Evolutionary conservation across 1,284 basidiomycete species (phyloP).

Genomic region (Salmacisia buchloeana): DNA sequence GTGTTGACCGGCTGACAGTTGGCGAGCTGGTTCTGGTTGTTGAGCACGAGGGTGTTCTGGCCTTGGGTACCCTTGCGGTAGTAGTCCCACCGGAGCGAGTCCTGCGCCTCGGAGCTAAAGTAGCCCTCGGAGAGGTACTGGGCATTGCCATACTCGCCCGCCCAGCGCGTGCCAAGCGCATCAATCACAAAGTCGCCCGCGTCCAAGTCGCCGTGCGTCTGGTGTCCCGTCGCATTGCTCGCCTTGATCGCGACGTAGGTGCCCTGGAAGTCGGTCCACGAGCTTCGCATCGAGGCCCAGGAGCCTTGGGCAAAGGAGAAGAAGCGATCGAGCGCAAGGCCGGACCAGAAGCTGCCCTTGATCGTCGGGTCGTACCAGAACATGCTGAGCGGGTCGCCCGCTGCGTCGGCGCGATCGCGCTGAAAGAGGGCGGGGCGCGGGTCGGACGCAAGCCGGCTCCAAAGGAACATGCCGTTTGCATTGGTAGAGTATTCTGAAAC

Average conservation of each 20-base stretch:
- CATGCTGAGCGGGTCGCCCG: constrained; percentile 84
- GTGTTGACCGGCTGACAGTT: constrained; percentile 61
- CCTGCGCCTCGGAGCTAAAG: constrained; percentile 38
- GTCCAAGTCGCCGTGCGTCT: constrained; percentile 91
- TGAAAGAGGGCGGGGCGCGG: constrained; percentile 81
- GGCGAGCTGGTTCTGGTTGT: constrained; percentile 74
- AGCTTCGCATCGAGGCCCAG: constrained; percentile 84
- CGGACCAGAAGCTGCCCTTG: constrained; percentile 85
- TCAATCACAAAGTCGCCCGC: constrained; percentile 91
- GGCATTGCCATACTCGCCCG: constrained; percentile 84
- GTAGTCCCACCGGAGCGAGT: constrained; percentile 41
- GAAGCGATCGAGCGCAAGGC: constrained; percentile 77
- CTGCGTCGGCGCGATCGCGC: constrained; percentile 76
- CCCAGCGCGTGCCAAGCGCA: constrained; percentile 88
- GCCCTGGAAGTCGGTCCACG: constrained; percentile 82
- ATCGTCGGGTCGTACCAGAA: constrained; percentile 90
- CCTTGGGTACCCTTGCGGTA: constrained; percentile 82
- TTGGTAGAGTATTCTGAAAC: constrained; percentile 60
- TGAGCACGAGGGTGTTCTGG: constrained; percentile 86
- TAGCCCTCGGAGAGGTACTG: constrained; percentile 63
- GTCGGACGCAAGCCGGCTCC: constrained; percentile 33
- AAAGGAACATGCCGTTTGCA: constrained; percentile 44
- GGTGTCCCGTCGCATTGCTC: constrained; percentile 64
- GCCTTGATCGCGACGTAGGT: constrained; percentile 83
- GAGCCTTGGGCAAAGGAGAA: constrained; percentile 58